Base-by-base conservation (phyloP, 129 eudicot genomes). In the Smallanthus sonchifolius region DNA sequence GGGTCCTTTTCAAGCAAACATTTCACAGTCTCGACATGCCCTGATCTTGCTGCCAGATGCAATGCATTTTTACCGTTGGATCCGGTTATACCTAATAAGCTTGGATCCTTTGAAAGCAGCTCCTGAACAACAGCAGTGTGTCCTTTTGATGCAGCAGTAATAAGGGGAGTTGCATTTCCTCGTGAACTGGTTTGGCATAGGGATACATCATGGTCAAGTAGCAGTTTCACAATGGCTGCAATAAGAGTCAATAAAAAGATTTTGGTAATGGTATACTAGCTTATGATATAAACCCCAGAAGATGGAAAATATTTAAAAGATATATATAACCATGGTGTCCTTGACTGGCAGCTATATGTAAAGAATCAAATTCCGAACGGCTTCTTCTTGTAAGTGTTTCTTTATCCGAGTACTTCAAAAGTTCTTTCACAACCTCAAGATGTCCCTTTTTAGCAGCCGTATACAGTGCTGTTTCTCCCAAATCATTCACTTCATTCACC, bases 31-130 rank as follows among this genome's bases (percentile, higher is more conserved):
- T 87, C 91, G 44, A 77, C 91, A 70, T 90, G 94, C 7, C 96
- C 96, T 17, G 81, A 71, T 67, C 96, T 77, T n/a, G 87, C 96
- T 34, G 94, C 93, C 49, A 84, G 77, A 84, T 90, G 96, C 65
- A 90, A 67, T 24, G 94, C 91, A 38, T 83, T 90, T 77, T 87
- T 90, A 24, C 96, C 96, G 37, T 90, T 90, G 64, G 88, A 83
- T 67, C 81, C 81, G 10, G 87, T 52, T 44, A 77, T 69, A 30
- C 83, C 89, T 69, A 87, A 69, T 39, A 90, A 77, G 78, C 81
- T 79, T 39, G 82, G 64, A 65, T 90, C 89, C 64, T 86, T 90
- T 64, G 74, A 76, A 37, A 90, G 82, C 28, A 90, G 87, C 77
- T 87, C 91, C 67, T 83, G 76, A 61, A 90, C 96, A 8, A 87